Conservation (phyloP, 306 rosid species). For the Trichosanthes truncata region DNA sequence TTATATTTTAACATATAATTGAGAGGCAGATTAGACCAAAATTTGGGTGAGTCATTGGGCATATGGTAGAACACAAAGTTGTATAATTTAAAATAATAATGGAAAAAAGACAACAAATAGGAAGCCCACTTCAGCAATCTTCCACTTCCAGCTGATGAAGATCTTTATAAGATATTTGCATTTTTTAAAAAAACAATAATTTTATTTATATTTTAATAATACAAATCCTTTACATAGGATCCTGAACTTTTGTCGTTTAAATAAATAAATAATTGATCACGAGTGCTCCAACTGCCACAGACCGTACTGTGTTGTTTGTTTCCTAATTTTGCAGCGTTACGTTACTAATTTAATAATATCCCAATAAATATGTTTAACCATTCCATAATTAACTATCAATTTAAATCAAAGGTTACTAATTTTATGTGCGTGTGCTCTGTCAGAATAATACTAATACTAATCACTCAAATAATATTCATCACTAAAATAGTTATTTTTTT, state of each 20-base stretch:
- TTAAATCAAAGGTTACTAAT: too few species aligned
- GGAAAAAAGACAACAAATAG: background rate
- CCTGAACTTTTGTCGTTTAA: background rate
- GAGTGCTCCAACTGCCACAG: background rate
- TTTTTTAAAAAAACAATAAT: background rate
- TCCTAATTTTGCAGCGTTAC: background rate
- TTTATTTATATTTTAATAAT: background rate
- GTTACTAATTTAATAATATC: background rate
- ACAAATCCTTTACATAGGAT: background rate
- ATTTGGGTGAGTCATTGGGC: background rate
- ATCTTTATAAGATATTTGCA: background rate
- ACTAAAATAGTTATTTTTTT: too few species aligned
- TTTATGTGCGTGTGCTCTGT: too few species aligned
- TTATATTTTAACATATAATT: background rate
- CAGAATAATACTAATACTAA: too few species aligned
- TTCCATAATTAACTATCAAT: background rate
- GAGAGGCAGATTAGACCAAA: background rate
- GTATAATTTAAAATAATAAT: background rate
- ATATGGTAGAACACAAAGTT: background rate
- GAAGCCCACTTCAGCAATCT: background rate
- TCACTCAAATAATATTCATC: too few species aligned
- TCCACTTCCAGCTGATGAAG: background rate
- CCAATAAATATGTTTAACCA: background rate
- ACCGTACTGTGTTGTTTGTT: background rate
- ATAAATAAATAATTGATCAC: background rate